A percentile compares a stretch with the other conserved stretches of the same genome.
Conservation (phyloP, 176 grass and related monocot genomes). For the Chrysopogon serrulatus region DNA sequence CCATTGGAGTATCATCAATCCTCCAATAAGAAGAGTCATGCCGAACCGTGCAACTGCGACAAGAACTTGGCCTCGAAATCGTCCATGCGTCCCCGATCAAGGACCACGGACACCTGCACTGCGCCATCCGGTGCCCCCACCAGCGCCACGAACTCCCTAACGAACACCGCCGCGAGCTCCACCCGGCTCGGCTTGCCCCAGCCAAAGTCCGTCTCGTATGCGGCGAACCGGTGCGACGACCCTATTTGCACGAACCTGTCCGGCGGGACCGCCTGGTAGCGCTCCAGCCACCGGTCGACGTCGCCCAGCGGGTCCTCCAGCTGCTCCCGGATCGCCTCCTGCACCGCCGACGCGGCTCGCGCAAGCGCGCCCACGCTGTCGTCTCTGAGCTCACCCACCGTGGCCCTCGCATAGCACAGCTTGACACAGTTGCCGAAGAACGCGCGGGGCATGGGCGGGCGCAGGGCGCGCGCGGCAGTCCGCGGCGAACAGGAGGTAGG, state of each 20-base stretch:
- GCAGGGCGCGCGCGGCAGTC: slow-evolving; percentile 31
- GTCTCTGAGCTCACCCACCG: background rate
- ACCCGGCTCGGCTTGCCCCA: slow-evolving; percentile 44
- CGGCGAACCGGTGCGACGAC: slow-evolving; percentile 34
- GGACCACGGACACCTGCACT: slow-evolving; percentile 36
- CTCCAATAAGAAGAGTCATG: background rate
- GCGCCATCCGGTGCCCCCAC: slow-evolving; percentile 26
- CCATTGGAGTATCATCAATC: too few species aligned
- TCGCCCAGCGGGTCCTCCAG: slow-evolving; percentile 4
- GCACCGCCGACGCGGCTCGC: background rate
- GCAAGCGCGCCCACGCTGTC: background rate
- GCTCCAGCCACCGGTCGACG: background rate
- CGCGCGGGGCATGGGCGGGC: background rate
- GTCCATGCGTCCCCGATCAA: background rate
- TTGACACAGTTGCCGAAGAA: slow-evolving; percentile 54
- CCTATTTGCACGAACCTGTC: background rate
- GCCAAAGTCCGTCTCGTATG: slow-evolving; percentile 54
- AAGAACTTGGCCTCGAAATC: slow-evolving; percentile 14
- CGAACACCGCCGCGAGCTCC: slow-evolving; percentile 31
- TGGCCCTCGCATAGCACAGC: background rate
- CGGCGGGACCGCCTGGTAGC: background rate
- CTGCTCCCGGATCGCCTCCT: background rate
- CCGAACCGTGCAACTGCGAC: background rate
- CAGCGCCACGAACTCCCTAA: background rate
- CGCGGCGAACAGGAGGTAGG: slow-evolving; percentile 16